Percentiles rank a stretch among this genome's conserved stretches.
Evolutionary conservation across 2,329 filamentous ascomycete genomes (phyloP).

Genomic region (Neonectria neomacrospora): DNA sequence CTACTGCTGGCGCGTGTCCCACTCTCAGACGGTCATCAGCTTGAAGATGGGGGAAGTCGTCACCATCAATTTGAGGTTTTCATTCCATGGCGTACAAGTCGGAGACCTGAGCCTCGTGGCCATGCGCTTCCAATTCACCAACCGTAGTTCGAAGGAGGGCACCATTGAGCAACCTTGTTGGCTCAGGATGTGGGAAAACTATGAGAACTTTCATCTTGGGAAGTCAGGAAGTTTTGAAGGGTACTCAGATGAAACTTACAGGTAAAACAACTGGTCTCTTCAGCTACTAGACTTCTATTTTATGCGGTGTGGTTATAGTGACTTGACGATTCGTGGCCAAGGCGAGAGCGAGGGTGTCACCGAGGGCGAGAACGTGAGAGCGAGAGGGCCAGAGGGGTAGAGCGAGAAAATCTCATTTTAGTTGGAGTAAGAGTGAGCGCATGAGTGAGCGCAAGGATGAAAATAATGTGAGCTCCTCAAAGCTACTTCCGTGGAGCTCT

Average conservation of each 20-base stretch:
- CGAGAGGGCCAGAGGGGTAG: no score
- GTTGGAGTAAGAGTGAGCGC: no score
- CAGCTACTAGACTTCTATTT: no score
- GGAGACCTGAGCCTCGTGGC: conserved; percentile 26
- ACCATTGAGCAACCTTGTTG: conserved; percentile 21
- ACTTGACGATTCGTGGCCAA: no score
- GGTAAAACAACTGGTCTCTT: not conserved
- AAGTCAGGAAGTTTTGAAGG: not conserved
- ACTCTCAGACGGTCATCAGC: conserved; percentile 19
- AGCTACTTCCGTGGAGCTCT: no score
- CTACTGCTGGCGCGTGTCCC: conserved; percentile 11
- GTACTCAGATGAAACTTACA: not conserved
- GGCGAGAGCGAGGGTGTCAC: no score
- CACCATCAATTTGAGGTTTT: conserved; percentile 25
- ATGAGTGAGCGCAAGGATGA: no score
- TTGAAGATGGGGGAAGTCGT: conserved; percentile 13
- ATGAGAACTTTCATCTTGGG: conserved; percentile 15
- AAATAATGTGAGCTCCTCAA: no score
- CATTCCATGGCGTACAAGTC: conserved; percentile 33
- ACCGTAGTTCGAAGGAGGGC: conserved; percentile 21
- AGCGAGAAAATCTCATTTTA: no score
- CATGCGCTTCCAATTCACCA: conserved; percentile 23
- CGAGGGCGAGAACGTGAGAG: no score
- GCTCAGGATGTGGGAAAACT: conserved; percentile 31
- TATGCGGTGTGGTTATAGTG: no score